These are phyloP conservation scores for Amphicarpaea edgeworthii DNA, from an alignment of 306 rosid genomes.

Conservation along the genomic window DNA sequence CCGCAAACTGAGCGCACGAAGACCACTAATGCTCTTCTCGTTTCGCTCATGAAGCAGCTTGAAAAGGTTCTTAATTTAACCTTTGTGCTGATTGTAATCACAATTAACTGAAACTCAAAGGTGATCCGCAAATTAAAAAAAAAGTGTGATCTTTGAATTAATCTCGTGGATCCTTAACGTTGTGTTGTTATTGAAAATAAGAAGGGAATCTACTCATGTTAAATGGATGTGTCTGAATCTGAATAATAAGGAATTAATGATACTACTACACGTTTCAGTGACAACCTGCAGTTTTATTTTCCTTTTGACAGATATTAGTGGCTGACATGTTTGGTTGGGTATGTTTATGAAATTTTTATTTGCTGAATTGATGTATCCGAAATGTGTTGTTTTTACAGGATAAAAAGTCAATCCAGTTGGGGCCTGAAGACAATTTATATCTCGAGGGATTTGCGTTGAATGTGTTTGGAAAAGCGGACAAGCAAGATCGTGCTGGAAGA, in stretches of 20 bases:
- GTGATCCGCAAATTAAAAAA: not conserved
- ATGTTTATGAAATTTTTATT: not conserved
- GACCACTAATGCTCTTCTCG: constrained; percentile 85
- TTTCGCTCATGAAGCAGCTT: constrained; percentile 98
- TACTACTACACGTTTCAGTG: not conserved
- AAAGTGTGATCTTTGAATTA: not conserved
- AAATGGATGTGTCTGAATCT: constrained; percentile 13
- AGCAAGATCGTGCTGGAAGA: constrained; percentile 96
- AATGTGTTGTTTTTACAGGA: constrained; percentile 61
- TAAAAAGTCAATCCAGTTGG: constrained; percentile 81
- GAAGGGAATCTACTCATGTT: not conserved
- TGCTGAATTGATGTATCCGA: not conserved
- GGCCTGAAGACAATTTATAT: constrained; percentile 88
- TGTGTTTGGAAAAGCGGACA: constrained; percentile 95
- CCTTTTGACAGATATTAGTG: constrained; percentile 5
- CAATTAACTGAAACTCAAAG: not conserved
- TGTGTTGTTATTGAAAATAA: not conserved
- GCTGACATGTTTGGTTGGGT: constrained; percentile 22
- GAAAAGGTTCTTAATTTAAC: constrained; percentile 68
- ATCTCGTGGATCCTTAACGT: constrained; percentile 4
- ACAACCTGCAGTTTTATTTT: constrained; percentile 10
- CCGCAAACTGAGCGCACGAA: constrained; percentile 92
- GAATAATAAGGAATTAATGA: not conserved
- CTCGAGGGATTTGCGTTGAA: constrained; percentile 94
- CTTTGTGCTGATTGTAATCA: constrained; percentile 4